Evolutionary conservation across 2,329 filamentous ascomycete species (phyloP), one percentile per base, ranked within the genome.

Genomic region (Alternaria hordeiaustralica): DNA sequence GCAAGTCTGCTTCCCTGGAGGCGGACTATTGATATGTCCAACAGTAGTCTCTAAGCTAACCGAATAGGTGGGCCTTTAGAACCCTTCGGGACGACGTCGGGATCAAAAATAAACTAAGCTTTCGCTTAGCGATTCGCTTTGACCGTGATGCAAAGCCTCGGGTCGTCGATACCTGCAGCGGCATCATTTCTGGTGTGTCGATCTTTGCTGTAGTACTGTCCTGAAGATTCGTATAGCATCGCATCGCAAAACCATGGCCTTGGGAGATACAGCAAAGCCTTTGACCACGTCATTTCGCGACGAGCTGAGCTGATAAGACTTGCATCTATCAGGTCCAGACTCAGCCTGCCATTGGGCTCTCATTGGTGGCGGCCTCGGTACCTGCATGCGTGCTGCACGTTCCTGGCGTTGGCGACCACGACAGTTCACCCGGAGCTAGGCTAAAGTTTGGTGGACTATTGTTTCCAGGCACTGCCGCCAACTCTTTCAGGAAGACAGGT

Each of bases 21-120:
- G 33, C 46, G 15, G 50, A 63, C 49, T 69, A 69, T 68, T 45
- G 65, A 64, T 47, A 62, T 63, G 55, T 55, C 54, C 63, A 68
- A 65, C 65, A 60, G 60, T 58, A 59, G 61, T 26, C 60, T 25
- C 45, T 7, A 25, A 33, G 26, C 63, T 66, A 68, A n/a, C 13
- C 3, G 11, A 3, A 12, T 33, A 64, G 62, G 66, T 41, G 55
- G 51, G 15, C 5, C 46, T 23, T 9, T 59, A 58, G 63, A 68
- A 63, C 61, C 23, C 36, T 63, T 23, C 59, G 47, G 36, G 11
- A 8, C 36, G 36, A 41, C 36, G 36, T 41, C 36, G 36, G 36
- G 18, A 25, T 47, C 59, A 66, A 66, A 68, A 68, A 65, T 64
- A 63, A 51, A 21, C 54, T 46, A 66, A 60, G 53, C 59, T 60